Conservation (phyloP, 2,329 filamentous ascomycete species). For the Dothideomycetes sp. region DNA sequence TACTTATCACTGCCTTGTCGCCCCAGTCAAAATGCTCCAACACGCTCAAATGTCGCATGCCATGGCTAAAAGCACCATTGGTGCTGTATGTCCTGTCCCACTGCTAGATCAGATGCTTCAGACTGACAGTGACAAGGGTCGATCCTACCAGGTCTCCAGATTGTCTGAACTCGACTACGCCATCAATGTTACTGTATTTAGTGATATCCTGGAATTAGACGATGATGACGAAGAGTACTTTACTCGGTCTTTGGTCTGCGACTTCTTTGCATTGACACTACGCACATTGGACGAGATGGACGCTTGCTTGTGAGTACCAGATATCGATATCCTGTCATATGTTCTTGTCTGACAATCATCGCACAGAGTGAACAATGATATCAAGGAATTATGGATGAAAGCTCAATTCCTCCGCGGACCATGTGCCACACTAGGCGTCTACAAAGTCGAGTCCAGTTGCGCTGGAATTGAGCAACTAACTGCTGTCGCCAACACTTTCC, state of each 20-base stretch:
- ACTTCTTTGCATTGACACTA: conserved; percentile 2
- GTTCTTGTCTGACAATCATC: no score
- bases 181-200: not conserved
- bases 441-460: conserved; percentile 5
- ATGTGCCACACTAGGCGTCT: conserved; percentile 7
- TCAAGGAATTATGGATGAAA: conserved; percentile 6
- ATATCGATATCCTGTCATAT: no score
- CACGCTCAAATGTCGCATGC: conserved; percentile 8
- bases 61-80: not conserved
- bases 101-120: no score
- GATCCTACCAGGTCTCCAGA: conserved; percentile 7
- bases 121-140: not conserved
- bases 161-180: conserved; percentile 7
- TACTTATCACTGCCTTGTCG: not conserved
- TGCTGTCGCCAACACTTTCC: conserved; percentile 5
- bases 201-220: conserved; percentile 4
- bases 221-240: conserved; percentile 11
- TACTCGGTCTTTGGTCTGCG: conserved; percentile 6
- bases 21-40: not conserved
- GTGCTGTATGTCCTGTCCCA: not conserved
- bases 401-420: conserved; percentile 5
- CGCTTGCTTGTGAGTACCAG: conserved; percentile 5
- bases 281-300: conserved; percentile 5
- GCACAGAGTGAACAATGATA: conserved; percentile 1
- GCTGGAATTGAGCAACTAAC: conserved; percentile 9